Percentiles rank a stretch among this genome's conserved stretches.
Conservation (phyloP, 176 grass and related monocot species). For the Zoysia japonica region DNA sequence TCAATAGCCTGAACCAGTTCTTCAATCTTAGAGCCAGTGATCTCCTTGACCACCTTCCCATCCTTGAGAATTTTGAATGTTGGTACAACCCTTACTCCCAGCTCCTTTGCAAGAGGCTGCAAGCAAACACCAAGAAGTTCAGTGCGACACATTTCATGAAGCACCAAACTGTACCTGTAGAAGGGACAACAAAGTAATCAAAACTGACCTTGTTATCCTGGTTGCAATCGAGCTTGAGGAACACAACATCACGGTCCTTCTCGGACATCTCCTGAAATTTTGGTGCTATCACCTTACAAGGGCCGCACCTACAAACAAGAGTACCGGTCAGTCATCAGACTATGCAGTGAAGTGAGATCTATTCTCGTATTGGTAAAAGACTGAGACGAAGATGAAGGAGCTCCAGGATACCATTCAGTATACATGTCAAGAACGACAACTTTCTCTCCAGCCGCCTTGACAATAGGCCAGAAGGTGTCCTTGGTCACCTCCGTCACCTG, state of each 20-base stretch:
- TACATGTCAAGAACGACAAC: slow-evolving; percentile 97
- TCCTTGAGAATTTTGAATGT: slow-evolving; percentile 96
- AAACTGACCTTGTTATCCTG: slow-evolving; percentile 78
- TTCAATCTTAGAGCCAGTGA: slow-evolving; percentile 85
- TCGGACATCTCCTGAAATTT: slow-evolving; percentile 85
- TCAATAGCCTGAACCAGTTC: slow-evolving; percentile 68
- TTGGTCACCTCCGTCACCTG: slow-evolving; percentile 87
- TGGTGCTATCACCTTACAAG: slow-evolving; percentile 89
- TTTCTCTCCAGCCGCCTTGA: slow-evolving; percentile 73
- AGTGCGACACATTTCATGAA: slow-evolving; percentile 9
- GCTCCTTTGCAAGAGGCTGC: slow-evolving; percentile 83
- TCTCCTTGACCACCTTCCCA: slow-evolving; percentile 79
- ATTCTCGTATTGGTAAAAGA: not conserved
- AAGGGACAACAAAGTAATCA: slow-evolving; percentile 10
- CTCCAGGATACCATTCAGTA: slow-evolving; percentile 75
- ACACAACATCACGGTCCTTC: slow-evolving; percentile 80
- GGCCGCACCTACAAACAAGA: slow-evolving; percentile 73
- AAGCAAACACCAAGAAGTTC: slow-evolving; percentile 28
- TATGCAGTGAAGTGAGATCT: not conserved
- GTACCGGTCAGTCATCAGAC: slow-evolving; percentile 1
- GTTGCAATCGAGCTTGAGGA: slow-evolving; percentile 98
- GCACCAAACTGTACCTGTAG: not conserved
- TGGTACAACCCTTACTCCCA: slow-evolving; percentile 82
- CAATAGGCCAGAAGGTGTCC: slow-evolving; percentile 95
- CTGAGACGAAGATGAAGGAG: slow-evolving; percentile 1